These are phyloP conservation scores for Clavispora santaluciae DNA, from an alignment of 805 yeast species.

Conservation along the genomic window DNA sequence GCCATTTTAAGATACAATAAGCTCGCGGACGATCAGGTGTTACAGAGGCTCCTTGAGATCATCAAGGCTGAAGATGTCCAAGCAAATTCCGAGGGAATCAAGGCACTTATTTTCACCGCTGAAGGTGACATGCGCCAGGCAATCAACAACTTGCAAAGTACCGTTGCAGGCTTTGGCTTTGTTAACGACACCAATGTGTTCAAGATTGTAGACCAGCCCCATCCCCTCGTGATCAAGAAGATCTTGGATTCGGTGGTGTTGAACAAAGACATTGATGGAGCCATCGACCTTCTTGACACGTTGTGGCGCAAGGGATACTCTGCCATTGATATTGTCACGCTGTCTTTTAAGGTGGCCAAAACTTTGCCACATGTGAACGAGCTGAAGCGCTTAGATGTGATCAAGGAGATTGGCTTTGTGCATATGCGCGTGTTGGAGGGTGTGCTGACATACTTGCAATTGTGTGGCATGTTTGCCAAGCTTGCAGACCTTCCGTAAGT, in stretches of 20 bases:
- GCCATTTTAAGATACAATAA: conserved; percentile 85
- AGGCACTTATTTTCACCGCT: conserved; percentile 89
- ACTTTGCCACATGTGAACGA: conserved; percentile 66
- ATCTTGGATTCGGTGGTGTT: conserved; percentile 45
- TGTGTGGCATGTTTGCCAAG: conserved; percentile 76
- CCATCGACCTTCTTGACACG: conserved; percentile 57
- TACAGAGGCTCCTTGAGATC: conserved; percentile 69
- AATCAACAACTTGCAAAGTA: conserved; percentile 86
- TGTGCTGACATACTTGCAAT: conserved; percentile 78
- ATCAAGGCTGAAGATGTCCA: conserved; percentile 66
- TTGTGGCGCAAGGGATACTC: conserved; percentile 91
- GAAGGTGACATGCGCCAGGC: conserved; percentile 99
- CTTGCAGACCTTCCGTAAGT: conserved; percentile 17
- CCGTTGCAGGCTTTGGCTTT: conserved; percentile 87
- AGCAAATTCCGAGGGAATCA: conserved; percentile 83
- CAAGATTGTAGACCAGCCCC: conserved; percentile 94
- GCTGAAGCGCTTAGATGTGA: conserved; percentile 63
- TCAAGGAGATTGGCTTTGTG: conserved; percentile 81
- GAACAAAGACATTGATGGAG: conserved; percentile 50
- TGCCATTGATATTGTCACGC: conserved; percentile 87
- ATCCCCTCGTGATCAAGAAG: conserved; percentile 76
- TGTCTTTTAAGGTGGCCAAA: conserved; percentile 84
- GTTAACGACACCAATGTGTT: conserved; percentile 93
- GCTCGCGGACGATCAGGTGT: conserved; percentile 78
- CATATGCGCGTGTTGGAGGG: conserved; percentile 95